A percentile compares a stretch with the other conserved stretches of the same genome.
phyloP scores from a whole-genome alignment of 2,329 filamentous ascomycete genomes.

The Cladosporium velox region DNA sequence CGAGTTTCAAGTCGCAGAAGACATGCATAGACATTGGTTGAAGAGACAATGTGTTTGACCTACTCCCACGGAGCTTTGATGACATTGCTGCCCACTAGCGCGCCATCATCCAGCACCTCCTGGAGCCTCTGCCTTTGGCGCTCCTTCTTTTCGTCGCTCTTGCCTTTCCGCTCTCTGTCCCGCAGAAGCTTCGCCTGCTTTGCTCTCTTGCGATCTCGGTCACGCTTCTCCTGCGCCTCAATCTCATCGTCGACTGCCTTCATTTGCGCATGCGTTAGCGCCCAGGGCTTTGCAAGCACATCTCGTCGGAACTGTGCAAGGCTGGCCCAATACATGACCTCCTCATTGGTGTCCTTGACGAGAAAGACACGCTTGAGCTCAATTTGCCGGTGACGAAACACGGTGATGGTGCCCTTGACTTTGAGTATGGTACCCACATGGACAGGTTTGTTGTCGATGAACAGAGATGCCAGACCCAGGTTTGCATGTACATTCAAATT shows the following conservation, averaged over 20 bases:
- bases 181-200: conserved; percentile 40
- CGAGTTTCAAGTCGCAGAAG: background rate
- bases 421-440: conserved; percentile 56
- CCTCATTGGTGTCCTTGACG: conserved; percentile 55
- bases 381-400: conserved; percentile 55
- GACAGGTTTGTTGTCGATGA: conserved; percentile 39
- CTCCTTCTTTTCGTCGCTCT: conserved; percentile 42
- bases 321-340: conserved; percentile 56
- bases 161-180: conserved; percentile 37
- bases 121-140: conserved; percentile 42
- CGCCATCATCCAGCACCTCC: conserved; percentile 44
- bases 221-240: conserved; percentile 39
- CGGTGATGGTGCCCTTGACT: conserved; percentile 59
- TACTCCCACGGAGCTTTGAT: conserved; percentile 28
- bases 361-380: conserved; percentile 55
- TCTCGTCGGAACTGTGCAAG: conserved; percentile 51
- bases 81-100: conserved; percentile 36
- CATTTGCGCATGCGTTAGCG: conserved; percentile 48
- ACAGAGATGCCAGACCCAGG: conserved; percentile 48
- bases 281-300: conserved; percentile 57
- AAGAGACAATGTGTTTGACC: too few species aligned
- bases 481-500: conserved; percentile 43
- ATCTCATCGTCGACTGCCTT: conserved; percentile 44
- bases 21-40: background rate
- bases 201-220: conserved; percentile 38